These are phyloP conservation scores for Melampsora larici-populina DNA, from an alignment of 1,284 basidiomycete genomes.

Conservation along the genomic window DNA sequence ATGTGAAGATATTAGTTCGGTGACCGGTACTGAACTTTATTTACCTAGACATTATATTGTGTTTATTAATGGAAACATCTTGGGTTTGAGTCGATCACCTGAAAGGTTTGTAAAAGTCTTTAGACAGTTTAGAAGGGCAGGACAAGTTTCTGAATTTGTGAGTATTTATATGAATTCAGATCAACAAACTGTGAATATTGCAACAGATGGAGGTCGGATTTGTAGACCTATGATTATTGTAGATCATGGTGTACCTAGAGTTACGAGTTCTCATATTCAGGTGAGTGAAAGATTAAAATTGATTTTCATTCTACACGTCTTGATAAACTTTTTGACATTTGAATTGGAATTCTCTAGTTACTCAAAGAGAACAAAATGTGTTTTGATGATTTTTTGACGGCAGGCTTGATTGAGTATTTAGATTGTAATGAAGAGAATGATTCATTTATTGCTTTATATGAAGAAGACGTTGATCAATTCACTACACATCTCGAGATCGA, in stretches of 20 bases:
- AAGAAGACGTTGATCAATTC: constrained; percentile 72
- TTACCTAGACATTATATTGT: constrained; percentile 86
- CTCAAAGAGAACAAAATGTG: constrained; percentile 74
- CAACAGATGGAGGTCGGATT: constrained; percentile 94
- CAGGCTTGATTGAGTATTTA: constrained; percentile 97
- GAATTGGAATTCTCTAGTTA: constrained; percentile 57
- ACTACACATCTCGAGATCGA: constrained; percentile 98
- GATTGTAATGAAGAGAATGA: constrained; percentile 99
- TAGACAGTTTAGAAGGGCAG: constrained; percentile 83
- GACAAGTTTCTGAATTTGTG: constrained; percentile 92
- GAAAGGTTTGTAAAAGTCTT: constrained; percentile 83
- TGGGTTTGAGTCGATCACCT: constrained; percentile 86
- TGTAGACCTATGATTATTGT: constrained; percentile 98
- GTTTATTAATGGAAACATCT: constrained; percentile 93
- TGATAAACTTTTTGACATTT: constrained; percentile 25
- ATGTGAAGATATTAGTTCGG: constrained; percentile 75
- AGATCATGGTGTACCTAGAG: constrained; percentile 73
- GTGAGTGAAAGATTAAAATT: constrained; percentile 58
- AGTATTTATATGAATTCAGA: constrained; percentile 95
- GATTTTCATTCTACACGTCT: not conserved
- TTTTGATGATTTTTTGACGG: constrained; percentile 91
- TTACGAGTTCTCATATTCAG: constrained; percentile 74
- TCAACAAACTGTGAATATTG: constrained; percentile 92
- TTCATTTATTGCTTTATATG: constrained; percentile 92
- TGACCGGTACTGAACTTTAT: constrained; percentile 95